These are phyloP conservation scores for Jaminaea rosea DNA, from an alignment of 1,284 basidiomycete species.

Conservation along the genomic window DNA sequence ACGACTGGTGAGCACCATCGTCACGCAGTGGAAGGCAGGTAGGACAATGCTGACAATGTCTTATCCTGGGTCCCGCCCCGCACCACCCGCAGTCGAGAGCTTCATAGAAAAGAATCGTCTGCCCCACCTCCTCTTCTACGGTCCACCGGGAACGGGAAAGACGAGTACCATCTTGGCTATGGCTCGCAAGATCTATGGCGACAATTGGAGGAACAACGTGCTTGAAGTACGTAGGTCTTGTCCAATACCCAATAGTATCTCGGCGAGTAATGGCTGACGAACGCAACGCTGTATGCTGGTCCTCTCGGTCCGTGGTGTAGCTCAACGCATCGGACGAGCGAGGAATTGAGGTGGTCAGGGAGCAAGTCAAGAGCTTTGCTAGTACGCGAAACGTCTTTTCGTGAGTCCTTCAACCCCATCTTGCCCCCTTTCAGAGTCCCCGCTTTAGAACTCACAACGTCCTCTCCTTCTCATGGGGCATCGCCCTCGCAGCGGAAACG, in stretches of 20 bases:
- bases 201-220: slow-evolving; percentile 71
- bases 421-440: neutral
- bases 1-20: slow-evolving; percentile 19
- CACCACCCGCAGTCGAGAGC: slow-evolving; percentile 65
- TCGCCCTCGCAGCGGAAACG: slow-evolving; percentile 7
- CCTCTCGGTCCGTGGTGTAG: no score
- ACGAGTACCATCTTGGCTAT: slow-evolving; percentile 97
- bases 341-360: slow-evolving; percentile 94
- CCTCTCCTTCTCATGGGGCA: no score
- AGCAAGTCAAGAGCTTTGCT: slow-evolving; percentile 97
- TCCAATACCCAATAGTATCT: no score
- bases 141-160: slow-evolving; percentile 93
- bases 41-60: neutral
- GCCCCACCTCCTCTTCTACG: slow-evolving; percentile 93
- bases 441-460: neutral
- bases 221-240: slow-evolving; percentile 73
- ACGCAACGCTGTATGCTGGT: no score
- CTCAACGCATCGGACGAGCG: slow-evolving; percentile 96
- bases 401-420: slow-evolving; percentile 44
- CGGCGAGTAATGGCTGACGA: no score
- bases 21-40: slow-evolving; percentile 14
- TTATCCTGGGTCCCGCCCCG: neutral
- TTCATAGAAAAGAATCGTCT: slow-evolving; percentile 91
- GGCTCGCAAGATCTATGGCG: slow-evolving; percentile 83
- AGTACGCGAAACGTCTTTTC: slow-evolving; percentile 77